Evolutionary conservation across 106 monocot species (phyloP), one percentile per base, ranked within the genome.

Genomic region (Hemerocallis citrina): DNA sequence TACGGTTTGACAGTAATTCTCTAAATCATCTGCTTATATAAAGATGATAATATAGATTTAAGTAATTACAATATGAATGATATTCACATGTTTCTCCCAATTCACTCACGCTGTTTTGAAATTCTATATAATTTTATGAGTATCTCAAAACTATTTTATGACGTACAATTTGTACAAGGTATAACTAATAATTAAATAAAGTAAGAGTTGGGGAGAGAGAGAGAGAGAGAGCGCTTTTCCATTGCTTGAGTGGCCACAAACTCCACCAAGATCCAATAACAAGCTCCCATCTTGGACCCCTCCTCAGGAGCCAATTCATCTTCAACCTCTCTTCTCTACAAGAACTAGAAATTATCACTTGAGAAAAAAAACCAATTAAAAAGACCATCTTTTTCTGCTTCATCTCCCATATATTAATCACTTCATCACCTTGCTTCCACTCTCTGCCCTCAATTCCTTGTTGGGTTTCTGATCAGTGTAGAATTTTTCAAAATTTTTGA

Each of bases 251-350:
- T 63, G 73, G 67, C 57, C 62, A 57, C 64, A 58, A 58, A 41
- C 57, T 68, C 68, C 68, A 72, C 73, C 55, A 61, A 55, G 12
- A 14, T 8, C 77, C 77, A 72, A 72, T 78, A 45, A 68, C 29
- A 68, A 7, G 2, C 62, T 34, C 23, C 46, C 32, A 39, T 38
- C 21, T 59, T 19, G 7, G 59, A 31, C 11, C 0, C n/a, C 12
- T 14, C n/a, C 17, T 44, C n/a, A 1, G 3, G n/a, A 39, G 5
- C 40, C 36, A 59, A 25, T 40, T 24, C 39, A 24, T 59, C 23
- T 59, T 38, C 37, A 59, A 39, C 31, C 27, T 54, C 54, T 30
- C 49, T n/a, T 17, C 16, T 19, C n/a, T n/a, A n/a, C n/a, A n/a
- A n/a, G n/a, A n/a, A n/a, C n/a, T n/a, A n/a, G n/a, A n/a, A n/a